Conservation (phyloP, 352 stramenopile genomes). For the Thalassiosira livingstoniorum region DNA sequence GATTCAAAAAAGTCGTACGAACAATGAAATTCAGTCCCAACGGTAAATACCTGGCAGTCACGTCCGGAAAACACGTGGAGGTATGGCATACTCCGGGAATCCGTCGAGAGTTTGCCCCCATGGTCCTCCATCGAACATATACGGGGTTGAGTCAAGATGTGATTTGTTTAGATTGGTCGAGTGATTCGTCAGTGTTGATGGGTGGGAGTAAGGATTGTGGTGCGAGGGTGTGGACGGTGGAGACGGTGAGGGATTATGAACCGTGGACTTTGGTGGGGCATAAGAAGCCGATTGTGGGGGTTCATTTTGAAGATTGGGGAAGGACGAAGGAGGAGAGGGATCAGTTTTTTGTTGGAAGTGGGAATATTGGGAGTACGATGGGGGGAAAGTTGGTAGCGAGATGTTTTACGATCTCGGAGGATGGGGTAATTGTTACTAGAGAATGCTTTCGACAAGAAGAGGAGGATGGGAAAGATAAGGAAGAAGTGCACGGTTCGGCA, state of each 20-base stretch:
- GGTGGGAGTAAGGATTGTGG: conserved; percentile 76
- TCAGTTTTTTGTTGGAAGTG: conserved; percentile 60
- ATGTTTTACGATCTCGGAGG: conserved; percentile 78
- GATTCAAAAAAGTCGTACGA: conserved; percentile 78
- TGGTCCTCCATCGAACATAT: conserved; percentile 85
- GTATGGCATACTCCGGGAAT: conserved; percentile 81
- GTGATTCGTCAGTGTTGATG: conserved; percentile 79
- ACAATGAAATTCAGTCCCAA: conserved; percentile 76
- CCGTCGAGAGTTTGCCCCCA: conserved; percentile 80
- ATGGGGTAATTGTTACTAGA: conserved; percentile 82
- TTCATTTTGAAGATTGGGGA: conserved; percentile 71
- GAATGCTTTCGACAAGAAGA: conserved; percentile 64
- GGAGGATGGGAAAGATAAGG: conserved; percentile 41
- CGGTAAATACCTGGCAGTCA: conserved; percentile 80
- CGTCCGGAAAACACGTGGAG: conserved; percentile 79
- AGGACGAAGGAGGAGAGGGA: conserved; percentile 55
- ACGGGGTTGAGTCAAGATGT: conserved; percentile 80
- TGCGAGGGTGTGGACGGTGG: conserved; percentile 81
- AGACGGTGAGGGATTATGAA: conserved; percentile 79
- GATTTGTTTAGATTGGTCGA: conserved; percentile 73
- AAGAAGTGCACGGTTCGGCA: conserved; percentile 49
- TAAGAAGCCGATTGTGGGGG: conserved; percentile 76
- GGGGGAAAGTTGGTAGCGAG: conserved; percentile 57
- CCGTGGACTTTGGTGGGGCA: conserved; percentile 81
- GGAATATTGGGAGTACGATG: conserved; percentile 60